Evolutionary conservation across 2,329 filamentous ascomycete genomes (phyloP).

Genomic region (Colletotrichum siamense): DNA sequence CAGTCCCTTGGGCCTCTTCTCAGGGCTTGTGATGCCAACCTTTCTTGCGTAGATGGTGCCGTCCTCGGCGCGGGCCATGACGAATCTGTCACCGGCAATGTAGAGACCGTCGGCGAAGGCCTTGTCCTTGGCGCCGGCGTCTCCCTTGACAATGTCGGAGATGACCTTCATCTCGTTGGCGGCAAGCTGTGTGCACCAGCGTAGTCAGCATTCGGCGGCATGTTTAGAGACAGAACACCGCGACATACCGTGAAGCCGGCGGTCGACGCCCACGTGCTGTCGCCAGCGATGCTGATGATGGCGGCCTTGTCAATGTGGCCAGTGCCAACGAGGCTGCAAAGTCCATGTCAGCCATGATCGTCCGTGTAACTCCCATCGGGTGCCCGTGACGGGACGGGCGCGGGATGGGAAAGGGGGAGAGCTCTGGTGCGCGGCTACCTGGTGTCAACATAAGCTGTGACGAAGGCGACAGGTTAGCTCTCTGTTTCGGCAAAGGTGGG

Average conservation of each 20-base stretch:
- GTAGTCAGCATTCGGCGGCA: background rate
- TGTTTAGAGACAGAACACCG: background rate
- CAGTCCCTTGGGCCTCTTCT: background rate
- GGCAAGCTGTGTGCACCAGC: slow-evolving; percentile 52
- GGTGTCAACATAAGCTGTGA: slow-evolving; percentile 55
- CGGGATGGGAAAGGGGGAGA: background rate
- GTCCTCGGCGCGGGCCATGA: slow-evolving; percentile 78
- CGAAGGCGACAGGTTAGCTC: slow-evolving; percentile 33
- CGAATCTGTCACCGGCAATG: slow-evolving; percentile 78
- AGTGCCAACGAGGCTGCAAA: slow-evolving; percentile 75
- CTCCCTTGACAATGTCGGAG: slow-evolving; percentile 54
- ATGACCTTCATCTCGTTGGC: slow-evolving; percentile 66
- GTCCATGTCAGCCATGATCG: slow-evolving; percentile 3
- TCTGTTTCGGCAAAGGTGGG: slow-evolving; percentile 10
- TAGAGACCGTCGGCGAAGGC: slow-evolving; percentile 77
- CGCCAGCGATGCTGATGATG: slow-evolving; percentile 82
- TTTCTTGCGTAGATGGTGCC: slow-evolving; percentile 85
- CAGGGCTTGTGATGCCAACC: slow-evolving; percentile 55
- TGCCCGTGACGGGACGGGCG: background rate
- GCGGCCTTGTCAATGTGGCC: slow-evolving; percentile 84
- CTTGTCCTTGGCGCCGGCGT: slow-evolving; percentile 60
- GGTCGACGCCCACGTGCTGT: slow-evolving; percentile 79
- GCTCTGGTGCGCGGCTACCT: slow-evolving; percentile 42
- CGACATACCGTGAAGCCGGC: slow-evolving; percentile 73
- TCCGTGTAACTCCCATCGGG: background rate